These are phyloP conservation scores for Paraphaeosphaeria sporulosa DNA, from an alignment of 2,329 filamentous ascomycete species.

Conservation along the genomic window DNA sequence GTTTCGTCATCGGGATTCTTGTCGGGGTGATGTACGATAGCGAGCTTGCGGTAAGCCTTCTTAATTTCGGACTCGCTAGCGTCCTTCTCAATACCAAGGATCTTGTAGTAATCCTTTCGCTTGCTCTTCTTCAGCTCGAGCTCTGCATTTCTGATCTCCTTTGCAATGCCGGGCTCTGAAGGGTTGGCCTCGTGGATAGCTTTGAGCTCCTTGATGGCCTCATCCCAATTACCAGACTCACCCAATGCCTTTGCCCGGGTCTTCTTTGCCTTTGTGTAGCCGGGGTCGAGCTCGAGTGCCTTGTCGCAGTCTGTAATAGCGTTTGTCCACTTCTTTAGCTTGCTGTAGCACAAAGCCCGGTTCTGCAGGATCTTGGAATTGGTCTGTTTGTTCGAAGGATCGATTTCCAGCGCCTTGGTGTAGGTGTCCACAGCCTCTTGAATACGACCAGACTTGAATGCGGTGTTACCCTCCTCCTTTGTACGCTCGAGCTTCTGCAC, in stretches of 20 bases:
- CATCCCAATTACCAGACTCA: constrained; percentile 88
- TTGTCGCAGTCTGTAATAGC: constrained; percentile 87
- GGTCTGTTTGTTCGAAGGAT: constrained; percentile 86
- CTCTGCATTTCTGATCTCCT: constrained; percentile 89
- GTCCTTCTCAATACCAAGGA: constrained; percentile 86
- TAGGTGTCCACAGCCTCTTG: constrained; percentile 86
- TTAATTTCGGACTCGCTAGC: constrained; percentile 87
- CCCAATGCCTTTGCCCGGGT: constrained; percentile 92
- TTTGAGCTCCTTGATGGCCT: constrained; percentile 89
- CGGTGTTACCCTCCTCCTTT: constrained; percentile 90
- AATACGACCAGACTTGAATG: constrained; percentile 86
- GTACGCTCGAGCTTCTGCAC: constrained; percentile 92
- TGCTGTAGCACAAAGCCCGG: constrained; percentile 82
- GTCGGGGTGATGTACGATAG: constrained; percentile 93
- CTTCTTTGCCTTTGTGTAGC: constrained; percentile 89
- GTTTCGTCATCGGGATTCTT: constrained; percentile 90
- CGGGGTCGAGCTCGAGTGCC: constrained; percentile 81
- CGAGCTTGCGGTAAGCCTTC: constrained; percentile 94
- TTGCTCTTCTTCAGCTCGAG: constrained; percentile 97
- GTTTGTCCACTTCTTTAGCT: constrained; percentile 82
- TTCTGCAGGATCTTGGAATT: constrained; percentile 97
- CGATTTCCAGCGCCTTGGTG: constrained; percentile 80
- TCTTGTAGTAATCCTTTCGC: constrained; percentile 99
- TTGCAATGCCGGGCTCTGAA: constrained; percentile 78
- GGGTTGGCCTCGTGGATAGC: constrained; percentile 82